A percentile compares a stretch with the other conserved stretches of the same genome.
Conservation (phyloP, 305 asterid genomes). For the Fraxinus baroniana region DNA sequence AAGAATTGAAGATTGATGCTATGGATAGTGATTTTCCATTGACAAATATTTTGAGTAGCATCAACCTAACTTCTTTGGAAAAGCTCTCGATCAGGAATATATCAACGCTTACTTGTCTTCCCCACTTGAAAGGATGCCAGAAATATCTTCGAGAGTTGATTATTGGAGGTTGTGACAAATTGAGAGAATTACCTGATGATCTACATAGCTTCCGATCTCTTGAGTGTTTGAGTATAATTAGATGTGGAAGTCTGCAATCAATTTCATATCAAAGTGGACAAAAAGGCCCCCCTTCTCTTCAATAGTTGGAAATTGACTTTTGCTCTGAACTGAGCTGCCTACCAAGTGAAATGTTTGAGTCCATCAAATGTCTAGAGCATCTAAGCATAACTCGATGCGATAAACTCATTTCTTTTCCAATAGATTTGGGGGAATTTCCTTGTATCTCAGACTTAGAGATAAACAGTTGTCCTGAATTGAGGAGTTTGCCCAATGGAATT, state of each 20-base stretch:
- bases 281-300: not conserved
- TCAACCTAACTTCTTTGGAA: not conserved
- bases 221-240: too few relatives aligned
- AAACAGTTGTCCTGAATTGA: not conserved
- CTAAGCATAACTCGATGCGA: too few relatives aligned
- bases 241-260: not conserved
- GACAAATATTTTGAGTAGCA: conserved; percentile 3
- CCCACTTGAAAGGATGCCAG: not conserved
- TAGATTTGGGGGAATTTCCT: not conserved
- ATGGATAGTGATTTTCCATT: not conserved
- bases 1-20: not conserved
- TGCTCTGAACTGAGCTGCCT: not conserved
- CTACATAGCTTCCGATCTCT: too few relatives aligned
- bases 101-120: not conserved
- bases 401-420: too few relatives aligned
- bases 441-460: not conserved
- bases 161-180: not conserved
- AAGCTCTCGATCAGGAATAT: not conserved
- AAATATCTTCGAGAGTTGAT: not conserved
- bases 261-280: not conserved
- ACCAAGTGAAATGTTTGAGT: too few relatives aligned
- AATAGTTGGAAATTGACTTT: not conserved
- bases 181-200: conserved; percentile 13
- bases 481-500: not conserved
- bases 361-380: too few relatives aligned